These are phyloP conservation scores for Sporothrix brasiliensis DNA, from an alignment of 2,329 filamentous ascomycete species.

Conservation along the genomic window DNA sequence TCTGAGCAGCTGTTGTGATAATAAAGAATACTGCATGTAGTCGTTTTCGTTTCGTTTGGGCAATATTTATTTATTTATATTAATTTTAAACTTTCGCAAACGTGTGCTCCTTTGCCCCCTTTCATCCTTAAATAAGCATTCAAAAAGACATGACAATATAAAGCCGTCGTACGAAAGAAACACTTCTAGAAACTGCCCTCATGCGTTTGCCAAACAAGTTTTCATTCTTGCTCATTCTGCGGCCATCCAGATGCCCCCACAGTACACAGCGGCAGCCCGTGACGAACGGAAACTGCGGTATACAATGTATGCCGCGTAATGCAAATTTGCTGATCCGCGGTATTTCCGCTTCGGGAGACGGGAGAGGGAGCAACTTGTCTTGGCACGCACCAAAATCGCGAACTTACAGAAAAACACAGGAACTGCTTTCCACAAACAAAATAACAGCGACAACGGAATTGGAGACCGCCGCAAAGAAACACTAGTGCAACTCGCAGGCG, in stretches of 20 bases:
- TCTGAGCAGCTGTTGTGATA: neutral
- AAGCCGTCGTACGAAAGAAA: neutral
- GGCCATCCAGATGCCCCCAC: neutral
- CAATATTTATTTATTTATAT: neutral
- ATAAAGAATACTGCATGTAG: neutral
- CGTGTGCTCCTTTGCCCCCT: neutral
- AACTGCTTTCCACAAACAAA: neutral
- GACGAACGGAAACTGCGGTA: neutral
- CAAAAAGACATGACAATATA: neutral
- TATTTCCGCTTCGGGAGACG: constrained; percentile 24
- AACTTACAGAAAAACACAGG: constrained; percentile 2
- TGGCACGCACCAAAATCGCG: constrained; percentile 13
- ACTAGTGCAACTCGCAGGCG: neutral
- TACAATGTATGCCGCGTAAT: constrained; percentile 9
- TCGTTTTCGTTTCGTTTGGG: neutral
- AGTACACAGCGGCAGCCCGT: neutral
- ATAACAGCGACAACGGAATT: neutral
- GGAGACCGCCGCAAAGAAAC: neutral
- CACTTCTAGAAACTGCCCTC: neutral
- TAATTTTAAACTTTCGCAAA: no score
- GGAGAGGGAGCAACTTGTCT: neutral
- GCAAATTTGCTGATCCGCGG: constrained; percentile 12
- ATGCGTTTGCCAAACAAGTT: neutral
- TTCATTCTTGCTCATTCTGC: neutral
- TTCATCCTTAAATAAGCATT: neutral